Evolutionary conservation across 306 rosid genomes (phyloP), one percentile per base, ranked within the genome.

Genomic region (Cicer yamashitae): DNA sequence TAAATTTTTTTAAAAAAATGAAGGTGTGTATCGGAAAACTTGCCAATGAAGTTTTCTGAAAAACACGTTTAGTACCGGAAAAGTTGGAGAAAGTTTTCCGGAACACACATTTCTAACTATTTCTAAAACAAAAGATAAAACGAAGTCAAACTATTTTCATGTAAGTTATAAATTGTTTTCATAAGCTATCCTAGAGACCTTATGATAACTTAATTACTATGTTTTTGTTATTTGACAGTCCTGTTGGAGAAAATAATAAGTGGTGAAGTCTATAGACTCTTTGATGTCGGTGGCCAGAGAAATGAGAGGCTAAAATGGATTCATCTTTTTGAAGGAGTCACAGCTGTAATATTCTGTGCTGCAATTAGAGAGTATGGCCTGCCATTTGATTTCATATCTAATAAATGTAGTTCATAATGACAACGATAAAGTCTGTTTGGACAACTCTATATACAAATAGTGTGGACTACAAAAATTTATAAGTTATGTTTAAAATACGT

Each of bases 241-340:
- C 99, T 60, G 98, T 94, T 77, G 99, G 99, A 40, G 99, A 94
- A 88, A 92, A 88, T 77, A 94, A 94, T 79, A 84, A 94, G 98
- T 7, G 99, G 99, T 14, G 98, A 94, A 88, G 99, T 92, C 58
- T 90, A 92, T 79, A 85, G 99, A 70, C 99, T 92, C 39, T 92
- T 92, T 69, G 99, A 92, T 83, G 99, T 94, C 75, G 98, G 99
- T 38, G 99, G 99, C 60, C 98, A 92, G 89, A 89, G 97, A 90
- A 94, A 94, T 39, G 99, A 94, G 90, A 90, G 99, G 86, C 86
- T 98, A 76, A 94, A 94, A 81, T 94, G 99, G 99, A 94, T 94
- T 82, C 98, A 94, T 94, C 92, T 94, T 37, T 94, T 94, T 48
- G 99, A 94, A 89, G 99, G 97, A 67, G 99, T 94, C 73, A 86